Evolutionary conservation across 208 protist species (phyloP).

Genomic region (Wallacemonas rigidus): DNA sequence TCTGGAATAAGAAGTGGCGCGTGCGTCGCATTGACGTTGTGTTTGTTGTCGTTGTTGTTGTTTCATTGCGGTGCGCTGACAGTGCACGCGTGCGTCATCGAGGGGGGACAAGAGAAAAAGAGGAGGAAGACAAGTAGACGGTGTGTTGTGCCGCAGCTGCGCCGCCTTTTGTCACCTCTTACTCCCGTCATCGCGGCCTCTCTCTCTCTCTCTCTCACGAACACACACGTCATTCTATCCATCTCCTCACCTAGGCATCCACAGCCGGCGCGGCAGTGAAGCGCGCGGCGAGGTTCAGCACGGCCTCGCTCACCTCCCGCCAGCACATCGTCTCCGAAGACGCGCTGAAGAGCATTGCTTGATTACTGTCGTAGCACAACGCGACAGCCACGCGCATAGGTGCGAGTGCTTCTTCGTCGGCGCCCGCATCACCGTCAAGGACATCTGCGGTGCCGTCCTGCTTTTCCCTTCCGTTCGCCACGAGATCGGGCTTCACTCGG

Average conservation of each 20-base stretch:
- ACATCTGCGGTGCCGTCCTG: constrained; percentile 20
- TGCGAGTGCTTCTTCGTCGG: constrained; percentile 37
- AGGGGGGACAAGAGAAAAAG: no score
- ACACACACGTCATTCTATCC: no score
- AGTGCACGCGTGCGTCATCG: no score
- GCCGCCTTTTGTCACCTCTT: no score
- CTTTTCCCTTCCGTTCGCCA: no score
- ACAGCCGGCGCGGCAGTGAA: constrained; percentile 17
- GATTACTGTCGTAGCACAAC: constrained; percentile 38
- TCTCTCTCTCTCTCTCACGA: neutral
- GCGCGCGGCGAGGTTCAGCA: constrained; percentile 55
- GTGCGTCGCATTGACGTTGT: neutral
- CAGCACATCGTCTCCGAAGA: constrained; percentile 37
- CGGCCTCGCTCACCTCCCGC: constrained; percentile 37
- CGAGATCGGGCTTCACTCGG: no score
- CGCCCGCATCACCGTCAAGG: constrained; percentile 27
- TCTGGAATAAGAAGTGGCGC: constrained; percentile 4
- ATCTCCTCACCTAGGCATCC: neutral
- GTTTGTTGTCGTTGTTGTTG: no score
- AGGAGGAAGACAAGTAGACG: no score
- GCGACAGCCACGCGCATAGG: constrained; percentile 65
- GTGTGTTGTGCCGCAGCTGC: no score
- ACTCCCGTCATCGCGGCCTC: neutral
- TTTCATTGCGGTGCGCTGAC: no score
- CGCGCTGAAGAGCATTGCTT: constrained; percentile 70